Base-by-base conservation (phyloP, 225 moss, liverwort and hornwort genomes). In the Thuidium tamariscinum region DNA sequence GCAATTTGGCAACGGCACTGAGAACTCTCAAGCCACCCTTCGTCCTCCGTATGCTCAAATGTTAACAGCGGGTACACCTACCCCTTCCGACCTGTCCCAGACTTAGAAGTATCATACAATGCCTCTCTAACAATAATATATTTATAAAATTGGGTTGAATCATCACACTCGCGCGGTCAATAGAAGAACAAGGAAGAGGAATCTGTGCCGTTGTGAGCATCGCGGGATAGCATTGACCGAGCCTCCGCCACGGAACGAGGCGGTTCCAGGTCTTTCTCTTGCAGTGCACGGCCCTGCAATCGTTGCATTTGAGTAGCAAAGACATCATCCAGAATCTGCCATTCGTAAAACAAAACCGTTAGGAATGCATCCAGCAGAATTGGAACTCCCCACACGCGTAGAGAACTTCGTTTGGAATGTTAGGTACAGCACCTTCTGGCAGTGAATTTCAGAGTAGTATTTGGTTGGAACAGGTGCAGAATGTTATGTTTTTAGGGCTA, bases 231-330 rank as follows among this genome's bases (percentile, higher is more conserved):
- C 96, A 98, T 96, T 39, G 93, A 95, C 25, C 97, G 95, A 11
- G 97, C 97, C 91, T 98, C 97, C 66, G 96, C 94, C n/a, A 98
- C 97, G 21, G 97, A 96, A 13, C 97, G 95, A 25, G 97, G 97
- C 63, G 97, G 97, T 87, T 98, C 97, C 32, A 98, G 88, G 72
- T 98, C 96, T 84, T 98, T 98, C 80, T 98, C 97, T 86, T 95
- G 97, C 56, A 98, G 88, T 16, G 93, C 94, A 59, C 95, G 95
- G 5, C 96, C 97, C 89, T 98, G 97, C 77, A 96, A 86, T 73
- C 96, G 91, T 85, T 96, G 97, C 96, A 98, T 98, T 82, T 98
- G 97, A 29, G 96, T 95, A 44, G 96, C 96, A 51, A 98, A 98
- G 57, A 96, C 95, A 75, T 98, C 97, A 86, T 98, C 96, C 77